A percentile compares a stretch with the other conserved stretches of the same genome.
Evolutionary conservation across 768 basidiomycete genomes (phyloP).

Genomic region (Pholiota microspora): DNA sequence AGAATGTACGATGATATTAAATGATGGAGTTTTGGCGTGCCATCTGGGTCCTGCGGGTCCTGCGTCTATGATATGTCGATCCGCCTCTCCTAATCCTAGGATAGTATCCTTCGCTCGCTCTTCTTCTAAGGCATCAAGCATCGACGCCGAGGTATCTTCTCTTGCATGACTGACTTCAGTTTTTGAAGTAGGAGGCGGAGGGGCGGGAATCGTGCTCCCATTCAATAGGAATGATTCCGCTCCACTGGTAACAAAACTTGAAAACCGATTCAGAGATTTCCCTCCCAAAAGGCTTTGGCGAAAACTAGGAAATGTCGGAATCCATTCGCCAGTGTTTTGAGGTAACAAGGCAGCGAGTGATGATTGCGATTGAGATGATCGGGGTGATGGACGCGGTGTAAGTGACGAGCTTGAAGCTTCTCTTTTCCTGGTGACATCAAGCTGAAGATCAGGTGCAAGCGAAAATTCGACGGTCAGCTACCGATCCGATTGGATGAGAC

Average conservation of each 20-base stretch:
- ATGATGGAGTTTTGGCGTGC: conserved; percentile 70
- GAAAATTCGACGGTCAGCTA: conserved; percentile 70
- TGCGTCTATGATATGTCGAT: conserved; percentile 68
- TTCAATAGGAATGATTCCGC: conserved; percentile 83
- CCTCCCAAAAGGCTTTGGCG: conserved; percentile 71
- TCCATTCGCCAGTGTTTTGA: conserved; percentile 73
- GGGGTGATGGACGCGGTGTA: conserved; percentile 48
- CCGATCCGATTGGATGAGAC: conserved; percentile 6
- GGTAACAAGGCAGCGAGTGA: conserved; percentile 46
- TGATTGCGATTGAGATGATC: conserved; percentile 29
- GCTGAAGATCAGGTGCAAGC: conserved; percentile 42
- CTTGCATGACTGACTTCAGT: conserved; percentile 21
- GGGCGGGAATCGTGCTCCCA: conserved; percentile 39
- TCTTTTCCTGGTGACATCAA: conserved; percentile 25
- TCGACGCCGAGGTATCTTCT: conserved; percentile 31
- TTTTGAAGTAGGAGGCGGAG: conserved; percentile 1
- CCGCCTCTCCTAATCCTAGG: conserved; percentile 53
- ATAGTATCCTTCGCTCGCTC: conserved; percentile 34
- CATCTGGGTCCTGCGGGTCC: conserved; percentile 71
- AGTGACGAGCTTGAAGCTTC: conserved; percentile 33
- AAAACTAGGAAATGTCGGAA: conserved; percentile 58
- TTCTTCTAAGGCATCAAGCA: conserved; percentile 38
- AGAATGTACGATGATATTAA: conserved; percentile 75
- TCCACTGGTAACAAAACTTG: conserved; percentile 81
- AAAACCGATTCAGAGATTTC: conserved; percentile 81